A percentile compares a stretch with the other conserved stretches of the same genome.
phyloP scores from a whole-genome alignment of 495 filamentous ascomycete species.

The Pyrenula massariospora region DNA sequence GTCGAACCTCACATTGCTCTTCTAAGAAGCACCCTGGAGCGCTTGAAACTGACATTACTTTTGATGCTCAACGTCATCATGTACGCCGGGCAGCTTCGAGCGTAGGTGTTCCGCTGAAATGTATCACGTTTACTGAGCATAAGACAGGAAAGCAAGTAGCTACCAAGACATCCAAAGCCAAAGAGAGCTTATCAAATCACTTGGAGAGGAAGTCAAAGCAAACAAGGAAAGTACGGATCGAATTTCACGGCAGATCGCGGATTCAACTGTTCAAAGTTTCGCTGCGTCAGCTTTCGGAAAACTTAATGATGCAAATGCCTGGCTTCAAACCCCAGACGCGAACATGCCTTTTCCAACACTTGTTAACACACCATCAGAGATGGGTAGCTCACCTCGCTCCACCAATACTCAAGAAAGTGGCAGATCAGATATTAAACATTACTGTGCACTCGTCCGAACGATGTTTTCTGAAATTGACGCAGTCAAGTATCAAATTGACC shows the following conservation, averaged over 20 bases:
- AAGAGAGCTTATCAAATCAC: neutral
- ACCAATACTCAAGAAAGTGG: neutral
- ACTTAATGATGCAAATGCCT: neutral
- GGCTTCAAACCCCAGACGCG: neutral
- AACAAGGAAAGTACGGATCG: neutral
- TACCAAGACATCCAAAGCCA: neutral
- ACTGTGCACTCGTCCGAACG: neutral
- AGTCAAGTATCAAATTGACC: neutral
- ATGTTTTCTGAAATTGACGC: neutral
- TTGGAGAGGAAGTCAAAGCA: neutral
- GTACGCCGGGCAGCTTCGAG: constrained; percentile 17
- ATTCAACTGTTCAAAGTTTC: neutral
- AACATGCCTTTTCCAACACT: too few species aligned
- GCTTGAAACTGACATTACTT: constrained; percentile 23
- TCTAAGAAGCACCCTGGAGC: constrained; percentile 18
- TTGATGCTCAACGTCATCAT: constrained; percentile 25
- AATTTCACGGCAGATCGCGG: neutral
- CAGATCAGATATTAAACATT: neutral
- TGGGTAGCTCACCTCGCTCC: too few species aligned
- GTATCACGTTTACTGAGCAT: neutral
- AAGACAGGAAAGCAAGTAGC: neutral
- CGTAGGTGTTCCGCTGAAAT: constrained; percentile 1
- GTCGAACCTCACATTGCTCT: constrained; percentile 14
- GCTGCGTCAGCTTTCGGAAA: too few species aligned
- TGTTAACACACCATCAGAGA: too few species aligned